Evolutionary conservation across 495 filamentous ascomycete species (phyloP).

Genomic region (Aspergillus bertholletiae): DNA sequence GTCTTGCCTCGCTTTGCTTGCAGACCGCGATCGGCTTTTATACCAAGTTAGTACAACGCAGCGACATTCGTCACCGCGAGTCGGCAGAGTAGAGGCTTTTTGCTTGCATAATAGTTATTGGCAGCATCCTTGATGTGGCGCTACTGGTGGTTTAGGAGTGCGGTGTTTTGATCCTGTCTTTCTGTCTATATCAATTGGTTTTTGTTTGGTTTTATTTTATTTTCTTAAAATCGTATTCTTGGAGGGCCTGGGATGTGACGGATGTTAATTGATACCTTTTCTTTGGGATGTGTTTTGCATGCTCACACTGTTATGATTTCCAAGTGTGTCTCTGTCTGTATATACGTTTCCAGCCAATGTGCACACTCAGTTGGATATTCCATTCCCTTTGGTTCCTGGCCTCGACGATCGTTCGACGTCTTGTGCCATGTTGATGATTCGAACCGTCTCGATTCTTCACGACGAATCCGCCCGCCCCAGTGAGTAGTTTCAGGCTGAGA

Average conservation of each 20-base stretch:
- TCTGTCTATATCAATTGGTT: conserved; percentile 1
- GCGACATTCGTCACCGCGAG: not conserved
- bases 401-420: not conserved
- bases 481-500: not conserved
- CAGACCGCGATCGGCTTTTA: not conserved
- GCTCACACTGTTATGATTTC: not conserved
- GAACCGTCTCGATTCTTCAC: not conserved
- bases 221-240: too few species aligned
- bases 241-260: not conserved
- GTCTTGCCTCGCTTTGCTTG: not conserved
- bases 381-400: not conserved
- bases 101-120: not conserved
- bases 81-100: not conserved
- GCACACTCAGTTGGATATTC: not conserved
- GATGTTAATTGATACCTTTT: not conserved
- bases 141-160: not conserved
- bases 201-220: not conserved
- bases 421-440: not conserved
- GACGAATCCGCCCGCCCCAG: not conserved
- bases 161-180: not conserved
- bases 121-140: not conserved
- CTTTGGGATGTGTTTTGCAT: not conserved
- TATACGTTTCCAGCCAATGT: not conserved
- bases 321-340: not conserved
- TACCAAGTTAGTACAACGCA: not conserved